These are phyloP conservation scores for Dictyostelium discoideum DNA, from an alignment of 78 protist species.

Conservation along the genomic window DNA sequence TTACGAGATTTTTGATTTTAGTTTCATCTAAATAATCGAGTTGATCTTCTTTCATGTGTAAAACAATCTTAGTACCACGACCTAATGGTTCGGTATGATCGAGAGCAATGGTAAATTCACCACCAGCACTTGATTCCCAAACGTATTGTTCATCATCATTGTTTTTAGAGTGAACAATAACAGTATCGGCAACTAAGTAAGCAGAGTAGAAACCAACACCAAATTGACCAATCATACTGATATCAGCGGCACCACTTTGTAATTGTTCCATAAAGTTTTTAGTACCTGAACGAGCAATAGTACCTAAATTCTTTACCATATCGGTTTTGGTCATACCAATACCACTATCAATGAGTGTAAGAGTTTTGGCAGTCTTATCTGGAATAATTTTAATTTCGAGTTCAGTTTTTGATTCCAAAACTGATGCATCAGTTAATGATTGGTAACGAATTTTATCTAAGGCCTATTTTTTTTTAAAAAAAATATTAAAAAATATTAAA, in stretches of 20 bases:
- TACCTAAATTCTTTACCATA: slow-evolving; percentile 99
- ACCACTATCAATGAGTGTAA: slow-evolving; percentile 98
- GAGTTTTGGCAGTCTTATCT: slow-evolving; percentile 94
- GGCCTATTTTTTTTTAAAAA: not conserved
- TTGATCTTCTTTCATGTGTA: slow-evolving; percentile 99
- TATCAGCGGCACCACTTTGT: slow-evolving; percentile 97
- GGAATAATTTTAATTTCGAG: slow-evolving; percentile 96
- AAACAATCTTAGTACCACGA: slow-evolving; percentile 98
- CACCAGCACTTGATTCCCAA: slow-evolving; percentile 99
- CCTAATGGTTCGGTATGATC: slow-evolving; percentile 88
- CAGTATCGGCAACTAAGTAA: slow-evolving; percentile 99
- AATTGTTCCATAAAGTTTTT: slow-evolving; percentile 98
- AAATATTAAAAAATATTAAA: too few relatives aligned
- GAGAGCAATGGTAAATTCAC: slow-evolving; percentile 96
- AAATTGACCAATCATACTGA: slow-evolving; percentile 99
- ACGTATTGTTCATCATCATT: slow-evolving; percentile 99
- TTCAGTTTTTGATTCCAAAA: slow-evolving; percentile 93
- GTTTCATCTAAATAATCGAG: slow-evolving; percentile 97
- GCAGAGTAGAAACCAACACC: slow-evolving; percentile 99
- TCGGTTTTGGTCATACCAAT: slow-evolving; percentile 99
- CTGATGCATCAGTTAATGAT: slow-evolving; percentile 95
- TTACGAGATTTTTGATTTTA: slow-evolving; percentile 97
- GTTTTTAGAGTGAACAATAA: slow-evolving; percentile 98
- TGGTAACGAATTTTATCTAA: slow-evolving; percentile 95
- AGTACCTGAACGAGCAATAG: slow-evolving; percentile 99